phyloP scores from a whole-genome alignment of 805 yeast genomes.

The Brettanomyces anomalus region DNA sequence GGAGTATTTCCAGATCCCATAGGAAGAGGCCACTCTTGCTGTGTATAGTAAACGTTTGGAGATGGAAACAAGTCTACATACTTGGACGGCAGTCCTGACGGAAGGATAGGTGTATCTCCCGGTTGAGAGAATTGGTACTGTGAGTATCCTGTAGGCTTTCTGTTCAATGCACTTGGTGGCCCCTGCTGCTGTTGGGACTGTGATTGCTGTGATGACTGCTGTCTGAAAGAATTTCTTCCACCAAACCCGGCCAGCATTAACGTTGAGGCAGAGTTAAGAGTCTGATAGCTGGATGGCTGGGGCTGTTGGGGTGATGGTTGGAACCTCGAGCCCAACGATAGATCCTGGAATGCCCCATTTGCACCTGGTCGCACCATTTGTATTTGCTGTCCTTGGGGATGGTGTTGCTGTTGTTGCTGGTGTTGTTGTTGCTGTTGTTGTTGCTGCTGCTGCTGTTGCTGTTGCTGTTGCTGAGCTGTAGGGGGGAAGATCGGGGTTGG shows the following conservation, averaged over 20 bases:
- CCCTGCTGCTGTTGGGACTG: constrained; percentile 12
- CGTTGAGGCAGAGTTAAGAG: constrained; percentile 12
- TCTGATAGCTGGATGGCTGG: constrained; percentile 3
- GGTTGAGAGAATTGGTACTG: constrained; percentile 2
- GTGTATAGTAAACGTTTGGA: constrained; percentile 66
- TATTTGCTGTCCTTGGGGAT: constrained; percentile 7
- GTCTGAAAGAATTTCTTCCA: constrained; percentile 2
- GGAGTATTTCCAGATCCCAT: constrained; percentile 37
- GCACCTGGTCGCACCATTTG: constrained; percentile 2
- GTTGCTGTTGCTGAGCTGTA: constrained; percentile 1
- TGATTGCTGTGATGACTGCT: constrained; percentile 18
- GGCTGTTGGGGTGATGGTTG: not conserved
- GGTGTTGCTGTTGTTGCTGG: constrained; percentile 13
- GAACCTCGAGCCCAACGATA: not conserved
- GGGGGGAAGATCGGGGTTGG: constrained; percentile 18
- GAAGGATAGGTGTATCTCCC: constrained; percentile 58
- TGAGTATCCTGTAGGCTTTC: not conserved
- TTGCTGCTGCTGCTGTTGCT: constrained; percentile 13
- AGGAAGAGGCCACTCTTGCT: constrained; percentile 40
- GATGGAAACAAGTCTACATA: constrained; percentile 73
- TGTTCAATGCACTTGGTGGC: not conserved
- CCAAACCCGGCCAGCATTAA: constrained; percentile 6
- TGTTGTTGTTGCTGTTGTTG: constrained; percentile 18
- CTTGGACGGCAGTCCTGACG: constrained; percentile 59
- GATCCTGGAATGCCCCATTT: not conserved